Base-by-base conservation (phyloP, 2,329 filamentous ascomycete genomes). In the Neonectria hederae region DNA sequence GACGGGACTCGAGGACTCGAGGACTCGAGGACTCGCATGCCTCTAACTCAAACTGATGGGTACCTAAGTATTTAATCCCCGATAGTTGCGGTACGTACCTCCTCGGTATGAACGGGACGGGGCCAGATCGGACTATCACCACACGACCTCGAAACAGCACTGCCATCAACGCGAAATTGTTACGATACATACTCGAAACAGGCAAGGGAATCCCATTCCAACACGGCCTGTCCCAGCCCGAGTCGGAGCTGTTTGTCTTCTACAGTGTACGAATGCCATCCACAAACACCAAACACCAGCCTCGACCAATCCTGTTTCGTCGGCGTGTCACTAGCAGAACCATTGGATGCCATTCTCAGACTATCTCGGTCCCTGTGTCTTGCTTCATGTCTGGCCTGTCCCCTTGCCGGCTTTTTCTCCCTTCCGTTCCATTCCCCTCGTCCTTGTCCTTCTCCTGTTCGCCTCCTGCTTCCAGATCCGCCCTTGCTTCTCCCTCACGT, bases 161-260 rank as follows among this genome's bases (percentile, higher is more conserved):
- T 19, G 38, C 43, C 32, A 48, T 54, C 21, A 42, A 26, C 51
- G 35, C 51, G 28, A 48, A 59, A 59, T 55, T 43, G 51, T 38
- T 58, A 43, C 49, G 46, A 45, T 55, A 45, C 55, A 35, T 42
- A 30, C 54, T 35, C 61, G 55, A 59, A 63, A 63, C 51, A 59
- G 26, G 11, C 55, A 42, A 52, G 45, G 53, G 51, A 63, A 55
- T 40, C 11, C 13, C 61, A 63, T 63, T 63, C 61, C 55, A 59
- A 43, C 51, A 21, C 43, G 61, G 26, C n/a, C 24, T 24, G 24
- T 40, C 35, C 43, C 35, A 26, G 35, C 51, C 43, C 43, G 35
- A 26, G 35, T 38, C 54, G 42, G 14, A 32, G 17, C 40, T 59
- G 55, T 26, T 51, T 59, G 54, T 38, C 26, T 46, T 30, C 17